Evolutionary conservation across 2,329 filamentous ascomycete species (phyloP).

Genomic region (Pyrenochaeta sp.): DNA sequence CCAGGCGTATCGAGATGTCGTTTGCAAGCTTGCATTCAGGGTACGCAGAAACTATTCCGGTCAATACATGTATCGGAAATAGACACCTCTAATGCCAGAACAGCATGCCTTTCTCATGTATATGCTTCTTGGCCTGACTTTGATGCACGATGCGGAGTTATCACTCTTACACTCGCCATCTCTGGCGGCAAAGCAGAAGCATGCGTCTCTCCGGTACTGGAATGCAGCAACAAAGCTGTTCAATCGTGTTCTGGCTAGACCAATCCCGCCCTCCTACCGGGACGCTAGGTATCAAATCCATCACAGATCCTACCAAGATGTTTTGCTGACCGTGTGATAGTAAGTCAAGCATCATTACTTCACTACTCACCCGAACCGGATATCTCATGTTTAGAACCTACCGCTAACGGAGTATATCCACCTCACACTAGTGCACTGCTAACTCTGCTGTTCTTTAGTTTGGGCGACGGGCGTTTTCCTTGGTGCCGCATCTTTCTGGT

Average conservation of each 20-base stretch:
- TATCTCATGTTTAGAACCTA: too few relatives aligned
- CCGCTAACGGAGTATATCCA: not conserved
- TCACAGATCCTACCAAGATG: not conserved
- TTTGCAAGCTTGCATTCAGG: constrained; percentile 50
- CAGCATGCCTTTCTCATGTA: constrained; percentile 65
- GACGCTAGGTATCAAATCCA: constrained; percentile 45
- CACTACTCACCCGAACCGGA: too few relatives aligned
- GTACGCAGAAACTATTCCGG: constrained; percentile 39
- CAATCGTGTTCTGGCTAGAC: constrained; percentile 52
- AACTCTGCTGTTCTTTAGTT: not conserved
- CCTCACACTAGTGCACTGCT: not conserved
- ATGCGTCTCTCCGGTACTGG: constrained; percentile 54
- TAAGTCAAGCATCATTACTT: not conserved
- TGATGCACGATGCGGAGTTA: constrained; percentile 63
- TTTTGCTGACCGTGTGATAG: not conserved
- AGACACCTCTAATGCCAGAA: not conserved
- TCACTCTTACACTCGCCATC: constrained; percentile 4
- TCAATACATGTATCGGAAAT: not conserved
- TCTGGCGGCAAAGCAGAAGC: constrained; percentile 44
- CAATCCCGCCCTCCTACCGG: constrained; percentile 51
- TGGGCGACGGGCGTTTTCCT: constrained; percentile 60
- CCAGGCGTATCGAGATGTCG: constrained; percentile 48
- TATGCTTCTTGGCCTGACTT: constrained; percentile 60
- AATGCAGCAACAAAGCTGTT: constrained; percentile 60
- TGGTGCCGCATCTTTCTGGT: constrained; percentile 57